phyloP scores from a whole-genome alignment of 495 filamentous ascomycete genomes.

The Amniculicola lignicola region DNA sequence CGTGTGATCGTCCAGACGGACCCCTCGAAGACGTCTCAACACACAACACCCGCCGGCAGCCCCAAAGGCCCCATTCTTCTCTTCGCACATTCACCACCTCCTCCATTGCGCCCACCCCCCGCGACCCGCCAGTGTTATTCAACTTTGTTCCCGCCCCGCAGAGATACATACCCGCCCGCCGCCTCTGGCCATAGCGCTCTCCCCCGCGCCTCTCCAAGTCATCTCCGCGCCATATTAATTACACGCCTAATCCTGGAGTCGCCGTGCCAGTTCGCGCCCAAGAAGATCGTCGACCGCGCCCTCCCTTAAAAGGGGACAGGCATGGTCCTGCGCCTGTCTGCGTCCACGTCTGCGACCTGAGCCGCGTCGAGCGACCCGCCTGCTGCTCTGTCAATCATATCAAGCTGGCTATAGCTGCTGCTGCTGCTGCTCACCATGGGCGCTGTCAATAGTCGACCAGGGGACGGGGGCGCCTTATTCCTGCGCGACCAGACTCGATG shows the following conservation, averaged over 20 bases:
- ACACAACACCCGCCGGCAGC: no score
- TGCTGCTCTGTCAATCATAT: neutral
- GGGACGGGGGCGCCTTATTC: constrained; percentile 69
- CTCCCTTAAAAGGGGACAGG: constrained; percentile 20
- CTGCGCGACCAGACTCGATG: constrained; percentile 88
- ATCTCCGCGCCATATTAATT: constrained; percentile 30
- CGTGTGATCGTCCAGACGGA: no score
- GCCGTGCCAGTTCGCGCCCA: constrained; percentile 3
- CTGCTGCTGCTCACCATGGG: constrained; percentile 60
- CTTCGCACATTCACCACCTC: no score
- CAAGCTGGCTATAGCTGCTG: constrained; percentile 21
- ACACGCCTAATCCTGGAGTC: constrained; percentile 16
- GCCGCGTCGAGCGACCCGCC: neutral
- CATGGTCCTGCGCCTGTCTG: constrained; percentile 27
- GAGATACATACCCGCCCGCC: neutral
- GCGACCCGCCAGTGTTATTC: no score
- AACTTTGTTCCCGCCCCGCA: no score
- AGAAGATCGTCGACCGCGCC: neutral
- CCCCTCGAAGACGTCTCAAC: no score
- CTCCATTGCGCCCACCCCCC: no score
- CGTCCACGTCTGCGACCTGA: constrained; percentile 18
- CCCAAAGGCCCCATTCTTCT: no score
- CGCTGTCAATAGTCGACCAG: constrained; percentile 84
- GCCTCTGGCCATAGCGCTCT: no score
- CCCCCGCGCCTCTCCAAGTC: constrained; percentile 19